Conservation (phyloP, 192 early-diverging fungal species). For the Gamsiella multidivaricata region DNA sequence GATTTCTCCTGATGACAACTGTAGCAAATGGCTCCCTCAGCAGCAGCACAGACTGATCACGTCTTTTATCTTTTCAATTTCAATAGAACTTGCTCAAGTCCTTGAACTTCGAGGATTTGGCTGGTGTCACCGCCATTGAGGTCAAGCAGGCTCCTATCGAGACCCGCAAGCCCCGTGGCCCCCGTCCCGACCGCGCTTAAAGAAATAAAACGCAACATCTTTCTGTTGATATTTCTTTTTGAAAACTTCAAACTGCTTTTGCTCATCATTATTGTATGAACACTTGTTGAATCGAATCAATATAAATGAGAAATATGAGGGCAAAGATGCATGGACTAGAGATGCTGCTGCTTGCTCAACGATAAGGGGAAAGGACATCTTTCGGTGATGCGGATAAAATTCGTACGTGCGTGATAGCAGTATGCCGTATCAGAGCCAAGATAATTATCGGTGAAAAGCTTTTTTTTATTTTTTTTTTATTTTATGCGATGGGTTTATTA, state of each 20-base stretch:
- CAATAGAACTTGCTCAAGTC: conserved; percentile 91
- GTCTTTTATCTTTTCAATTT: conserved; percentile 21
- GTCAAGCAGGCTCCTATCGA: conserved; percentile 53
- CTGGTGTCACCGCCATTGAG: conserved; percentile 80
- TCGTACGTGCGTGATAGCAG: no score
- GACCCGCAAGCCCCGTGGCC: conserved; percentile 53
- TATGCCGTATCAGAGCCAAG: no score
- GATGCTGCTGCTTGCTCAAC: no score
- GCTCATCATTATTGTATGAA: neutral
- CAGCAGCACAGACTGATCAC: neutral
- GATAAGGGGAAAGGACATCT: no score
- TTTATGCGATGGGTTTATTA: neutral
- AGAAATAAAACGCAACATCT: conserved; percentile 33
- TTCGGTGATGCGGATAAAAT: no score
- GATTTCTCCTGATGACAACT: no score
- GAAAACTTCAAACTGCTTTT: neutral
- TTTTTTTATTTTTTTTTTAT: neutral
- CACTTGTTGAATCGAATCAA: no score
- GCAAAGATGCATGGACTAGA: no score
- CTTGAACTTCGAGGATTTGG: conserved; percentile 94
- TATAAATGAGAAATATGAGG: no score
- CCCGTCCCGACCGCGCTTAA: conserved; percentile 52
- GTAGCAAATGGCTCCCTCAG: no score
- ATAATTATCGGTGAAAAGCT: no score
- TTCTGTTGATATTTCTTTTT: conserved; percentile 16